Evolutionary conservation across 2,329 filamentous ascomycete genomes (phyloP).

Genomic region (Fusarium siculi): DNA sequence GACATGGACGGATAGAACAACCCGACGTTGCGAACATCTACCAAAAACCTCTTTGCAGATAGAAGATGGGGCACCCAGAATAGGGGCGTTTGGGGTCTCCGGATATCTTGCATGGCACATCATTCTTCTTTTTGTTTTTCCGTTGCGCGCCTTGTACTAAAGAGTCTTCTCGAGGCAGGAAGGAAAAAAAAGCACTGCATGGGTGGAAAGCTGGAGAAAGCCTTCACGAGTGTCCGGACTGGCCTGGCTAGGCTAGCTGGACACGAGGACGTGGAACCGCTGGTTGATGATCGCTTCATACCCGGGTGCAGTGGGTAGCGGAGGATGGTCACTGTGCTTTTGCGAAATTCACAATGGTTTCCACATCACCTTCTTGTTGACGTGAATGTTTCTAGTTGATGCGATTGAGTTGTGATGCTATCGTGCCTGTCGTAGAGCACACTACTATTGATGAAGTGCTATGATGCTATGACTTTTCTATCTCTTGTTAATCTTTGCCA

Average conservation of each 20-base stretch:
- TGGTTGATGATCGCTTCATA: constrained; percentile 73
- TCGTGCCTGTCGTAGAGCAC: constrained; percentile 33
- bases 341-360: constrained; percentile 70
- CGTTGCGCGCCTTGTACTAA: constrained; percentile 57
- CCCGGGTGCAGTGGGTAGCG: constrained; percentile 61
- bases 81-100: constrained; percentile 79
- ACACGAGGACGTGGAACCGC: constrained; percentile 71
- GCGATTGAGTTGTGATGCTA: constrained; percentile 30
- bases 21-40: constrained; percentile 56
- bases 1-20: constrained; percentile 63
- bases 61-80: constrained; percentile 75
- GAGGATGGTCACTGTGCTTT: constrained; percentile 64
- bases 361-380: constrained; percentile 50
- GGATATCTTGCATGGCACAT: constrained; percentile 82
- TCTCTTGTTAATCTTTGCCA: background rate
- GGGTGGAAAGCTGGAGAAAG: constrained; percentile 68
- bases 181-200: constrained; percentile 61
- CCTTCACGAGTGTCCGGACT: constrained; percentile 66
- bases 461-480: background rate
- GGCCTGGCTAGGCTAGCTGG: constrained; percentile 50
- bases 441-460: background rate
- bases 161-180: constrained; percentile 56
- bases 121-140: constrained; percentile 61
- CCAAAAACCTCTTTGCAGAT: constrained; percentile 67
- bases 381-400: constrained; percentile 28